phyloP scores from a whole-genome alignment of 2,329 filamentous ascomycete genomes.

The Rhynchosporium secalis region DNA sequence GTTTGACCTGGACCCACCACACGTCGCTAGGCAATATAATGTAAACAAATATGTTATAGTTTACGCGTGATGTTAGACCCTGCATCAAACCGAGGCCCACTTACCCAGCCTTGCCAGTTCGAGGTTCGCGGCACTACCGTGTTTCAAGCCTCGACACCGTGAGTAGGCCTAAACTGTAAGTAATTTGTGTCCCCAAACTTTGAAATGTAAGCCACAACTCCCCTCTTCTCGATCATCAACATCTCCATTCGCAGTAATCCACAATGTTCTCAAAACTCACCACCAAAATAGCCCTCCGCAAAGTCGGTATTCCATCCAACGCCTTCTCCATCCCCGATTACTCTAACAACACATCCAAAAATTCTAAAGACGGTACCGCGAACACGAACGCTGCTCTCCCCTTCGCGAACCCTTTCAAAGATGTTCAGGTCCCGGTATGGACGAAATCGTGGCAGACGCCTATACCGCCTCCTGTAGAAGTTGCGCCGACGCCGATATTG shows the following conservation, averaged over 20 bases:
- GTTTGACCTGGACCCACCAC: too few species aligned
- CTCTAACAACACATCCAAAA: slow-evolving; percentile 15
- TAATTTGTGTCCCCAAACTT: background rate
- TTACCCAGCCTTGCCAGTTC: slow-evolving; percentile 10
- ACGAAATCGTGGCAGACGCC: slow-evolving; percentile 38
- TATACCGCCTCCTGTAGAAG: slow-evolving; percentile 32
- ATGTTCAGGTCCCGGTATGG: slow-evolving; percentile 34
- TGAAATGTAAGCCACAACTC: slow-evolving; percentile 4
- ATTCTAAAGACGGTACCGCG: slow-evolving; percentile 22
- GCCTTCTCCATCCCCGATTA: slow-evolving; percentile 25
- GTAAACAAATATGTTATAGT: slow-evolving; percentile 1
- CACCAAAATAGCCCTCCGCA: slow-evolving; percentile 38
- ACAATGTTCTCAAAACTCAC: slow-evolving; percentile 38
- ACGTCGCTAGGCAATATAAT: background rate
- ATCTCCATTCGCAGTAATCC: too few species aligned
- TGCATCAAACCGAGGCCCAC: background rate
- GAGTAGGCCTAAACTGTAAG: background rate
- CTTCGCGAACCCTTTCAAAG: slow-evolving; percentile 37
- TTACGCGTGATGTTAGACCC: background rate
- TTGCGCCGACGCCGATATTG: slow-evolving; percentile 30
- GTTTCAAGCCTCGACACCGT: slow-evolving; percentile 13
- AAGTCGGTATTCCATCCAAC: slow-evolving; percentile 37
- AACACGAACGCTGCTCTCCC: slow-evolving; percentile 19
- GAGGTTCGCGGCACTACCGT: background rate
- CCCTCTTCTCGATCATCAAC: background rate